Evolutionary conservation across 305 asterid species (phyloP), one percentile per base, ranked within the genome.

Genomic region (Andrographis paniculata): DNA sequence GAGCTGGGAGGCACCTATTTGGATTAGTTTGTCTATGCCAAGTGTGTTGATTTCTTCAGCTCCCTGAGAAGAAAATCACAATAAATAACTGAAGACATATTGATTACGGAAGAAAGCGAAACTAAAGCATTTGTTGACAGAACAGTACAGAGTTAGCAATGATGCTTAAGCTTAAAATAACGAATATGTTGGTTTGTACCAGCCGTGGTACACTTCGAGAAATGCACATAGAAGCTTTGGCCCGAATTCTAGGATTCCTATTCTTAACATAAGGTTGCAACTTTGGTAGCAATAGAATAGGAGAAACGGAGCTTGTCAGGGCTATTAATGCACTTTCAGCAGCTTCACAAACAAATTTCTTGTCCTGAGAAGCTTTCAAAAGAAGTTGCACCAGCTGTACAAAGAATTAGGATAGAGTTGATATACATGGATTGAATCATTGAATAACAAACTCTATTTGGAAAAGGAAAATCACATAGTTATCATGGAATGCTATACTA

Each of bases 311-410:
- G 57, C 62, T 75, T 16, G 94, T 82, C 77, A 82, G 50, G 55
- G 82, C 55, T 42, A 69, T 59, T 31, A 82, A 59, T 75, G 95
- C 83, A 61, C 71, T 68, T 62, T 74, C 86, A 50, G 94, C 92
- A 53, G 92, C 95, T 68, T 82, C 94, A 3, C 94, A 82, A 23
- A 85, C 94, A 63, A 85, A 85, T 67, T 73, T 70, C 66, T 82
- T 85, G 78, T 85, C 94, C 75, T 85, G 95, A n/a, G 95, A 85
- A 46, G 95, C 63, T 61, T 79, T 85, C 65, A 85, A 84, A 56
- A 85, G 87, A 59, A 85, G 95, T 63, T 76, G 94, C 12, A 79
- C 69, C 17, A 85, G 85, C 95, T 85, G 59, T 33, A 40, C 27
- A 46, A 57, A 51, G 53, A 47, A 48, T 12, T 30, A 28, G n/a